These are phyloP conservation scores for Ramularia collo-cygni DNA, from an alignment of 2,329 filamentous ascomycete species.

Conservation along the genomic window DNA sequence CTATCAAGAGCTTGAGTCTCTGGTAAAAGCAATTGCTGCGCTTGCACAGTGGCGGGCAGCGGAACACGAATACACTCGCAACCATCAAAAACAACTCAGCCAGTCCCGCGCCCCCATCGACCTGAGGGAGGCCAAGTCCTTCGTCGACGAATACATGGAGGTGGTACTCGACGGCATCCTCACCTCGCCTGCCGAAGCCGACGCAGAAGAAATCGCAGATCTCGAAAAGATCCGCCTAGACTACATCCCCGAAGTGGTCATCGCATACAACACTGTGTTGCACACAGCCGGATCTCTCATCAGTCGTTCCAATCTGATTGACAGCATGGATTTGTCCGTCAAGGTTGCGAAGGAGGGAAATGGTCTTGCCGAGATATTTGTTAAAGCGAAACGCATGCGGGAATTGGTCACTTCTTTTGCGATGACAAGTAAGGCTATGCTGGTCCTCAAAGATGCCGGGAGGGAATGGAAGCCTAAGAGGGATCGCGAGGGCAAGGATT, in stretches of 20 bases:
- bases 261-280: constrained; percentile 75
- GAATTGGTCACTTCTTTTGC: constrained; percentile 57
- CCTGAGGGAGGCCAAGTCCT: constrained; percentile 34
- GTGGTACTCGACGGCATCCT: constrained; percentile 30
- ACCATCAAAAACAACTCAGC: constrained; percentile 13
- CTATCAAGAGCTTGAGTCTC: constrained; percentile 39
- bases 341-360: constrained; percentile 50
- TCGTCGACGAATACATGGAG: constrained; percentile 34
- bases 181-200: constrained; percentile 19
- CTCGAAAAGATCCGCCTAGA: constrained; percentile 61
- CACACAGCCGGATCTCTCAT: constrained; percentile 71
- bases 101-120: constrained; percentile 18
- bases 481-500: constrained; percentile 36
- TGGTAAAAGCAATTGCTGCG: constrained; percentile 37
- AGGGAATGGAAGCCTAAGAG: constrained; percentile 38
- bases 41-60: constrained; percentile 38
- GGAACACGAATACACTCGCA: constrained; percentile 33
- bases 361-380: constrained; percentile 32
- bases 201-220: constrained; percentile 51
- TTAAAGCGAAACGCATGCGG: constrained; percentile 37
- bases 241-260: constrained; percentile 78
- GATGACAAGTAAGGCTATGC: constrained; percentile 64
- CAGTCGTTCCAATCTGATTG: constrained; percentile 67
- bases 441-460: constrained; percentile 42
- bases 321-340: constrained; percentile 80